These are phyloP conservation scores for Aristolochia contorta DNA, from an alignment of 164 flowering plant genomes.

Conservation along the genomic window DNA sequence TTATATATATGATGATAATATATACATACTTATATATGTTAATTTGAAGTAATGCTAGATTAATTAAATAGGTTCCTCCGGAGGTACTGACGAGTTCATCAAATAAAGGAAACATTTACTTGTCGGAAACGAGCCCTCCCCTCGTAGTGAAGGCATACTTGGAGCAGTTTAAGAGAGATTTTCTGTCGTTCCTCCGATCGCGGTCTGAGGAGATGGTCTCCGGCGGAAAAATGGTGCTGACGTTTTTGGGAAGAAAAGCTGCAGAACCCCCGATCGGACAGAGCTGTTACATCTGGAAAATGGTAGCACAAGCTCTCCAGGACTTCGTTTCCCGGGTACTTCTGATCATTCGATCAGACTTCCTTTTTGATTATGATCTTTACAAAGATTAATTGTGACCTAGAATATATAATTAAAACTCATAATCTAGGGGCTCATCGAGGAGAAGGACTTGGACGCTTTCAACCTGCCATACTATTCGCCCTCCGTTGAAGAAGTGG, in stretches of 20 bases:
- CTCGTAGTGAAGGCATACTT: slow-evolving; percentile 30
- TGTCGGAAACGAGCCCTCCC: slow-evolving; percentile 33
- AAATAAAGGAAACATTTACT: slow-evolving; percentile 48
- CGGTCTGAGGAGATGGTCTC: slow-evolving; percentile 37
- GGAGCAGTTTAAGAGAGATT: slow-evolving; percentile 43
- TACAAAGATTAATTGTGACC: background rate
- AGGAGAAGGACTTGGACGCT: slow-evolving; percentile 32
- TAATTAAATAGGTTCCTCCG: slow-evolving; percentile 56
- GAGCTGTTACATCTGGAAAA: slow-evolving; percentile 29
- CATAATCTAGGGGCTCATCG: slow-evolving; percentile 32
- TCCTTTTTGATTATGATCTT: no score
- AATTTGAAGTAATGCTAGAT: no score
- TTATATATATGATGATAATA: no score
- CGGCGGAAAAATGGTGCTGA: slow-evolving; percentile 52
- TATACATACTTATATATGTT: no score
- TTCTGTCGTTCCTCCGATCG: slow-evolving; percentile 27
- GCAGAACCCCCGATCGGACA: slow-evolving; percentile 28
- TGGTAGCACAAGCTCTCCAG: slow-evolving; percentile 31
- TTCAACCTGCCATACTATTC: slow-evolving; percentile 48
- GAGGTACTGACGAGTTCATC: slow-evolving; percentile 1
- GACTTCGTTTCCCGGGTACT: slow-evolving; percentile 41
- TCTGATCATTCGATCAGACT: background rate
- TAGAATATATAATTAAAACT: background rate
- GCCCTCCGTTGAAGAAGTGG: slow-evolving; percentile 38
- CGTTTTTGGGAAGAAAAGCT: slow-evolving; percentile 33